phyloP scores from a whole-genome alignment of 345 rosid genomes.

The Hibiscus mutabilis region DNA sequence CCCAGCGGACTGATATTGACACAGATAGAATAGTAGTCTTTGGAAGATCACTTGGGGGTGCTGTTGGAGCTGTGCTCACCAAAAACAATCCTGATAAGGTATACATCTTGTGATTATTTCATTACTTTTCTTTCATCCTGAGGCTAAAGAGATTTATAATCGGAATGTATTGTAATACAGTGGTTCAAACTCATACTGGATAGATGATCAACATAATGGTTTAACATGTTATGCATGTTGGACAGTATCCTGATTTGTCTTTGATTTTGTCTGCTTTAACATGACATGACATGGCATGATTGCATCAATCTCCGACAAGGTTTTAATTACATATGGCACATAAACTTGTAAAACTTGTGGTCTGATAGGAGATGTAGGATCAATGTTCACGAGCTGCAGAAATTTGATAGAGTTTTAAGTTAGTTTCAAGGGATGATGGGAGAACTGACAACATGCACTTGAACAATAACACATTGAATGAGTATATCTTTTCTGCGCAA shows the following conservation, averaged over 20 bases:
- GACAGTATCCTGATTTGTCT: not conserved
- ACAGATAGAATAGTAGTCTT: slow-evolving; percentile 82
- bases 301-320: not conserved
- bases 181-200: slow-evolving; percentile 3
- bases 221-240: not conserved
- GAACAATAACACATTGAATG: not conserved
- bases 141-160: not conserved
- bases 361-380: not conserved
- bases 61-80: slow-evolving; percentile 84
- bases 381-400: not conserved
- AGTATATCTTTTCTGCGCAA: not conserved
- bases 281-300: not conserved
- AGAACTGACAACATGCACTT: not conserved
- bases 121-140: not conserved
- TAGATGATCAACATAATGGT: not conserved
- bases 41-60: slow-evolving; percentile 99
- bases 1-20: slow-evolving; percentile 83
- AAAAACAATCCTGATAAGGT: slow-evolving; percentile 95
- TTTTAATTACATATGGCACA: not conserved
- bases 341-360: not conserved
- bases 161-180: not conserved
- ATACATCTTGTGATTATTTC: not conserved
- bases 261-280: not conserved
- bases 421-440: not conserved
- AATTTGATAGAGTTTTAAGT: slow-evolving; percentile 1